These are phyloP conservation scores for Plasmodium cynomolgi DNA, from an alignment of 169 alveolate genomes.

Conservation along the genomic window DNA sequence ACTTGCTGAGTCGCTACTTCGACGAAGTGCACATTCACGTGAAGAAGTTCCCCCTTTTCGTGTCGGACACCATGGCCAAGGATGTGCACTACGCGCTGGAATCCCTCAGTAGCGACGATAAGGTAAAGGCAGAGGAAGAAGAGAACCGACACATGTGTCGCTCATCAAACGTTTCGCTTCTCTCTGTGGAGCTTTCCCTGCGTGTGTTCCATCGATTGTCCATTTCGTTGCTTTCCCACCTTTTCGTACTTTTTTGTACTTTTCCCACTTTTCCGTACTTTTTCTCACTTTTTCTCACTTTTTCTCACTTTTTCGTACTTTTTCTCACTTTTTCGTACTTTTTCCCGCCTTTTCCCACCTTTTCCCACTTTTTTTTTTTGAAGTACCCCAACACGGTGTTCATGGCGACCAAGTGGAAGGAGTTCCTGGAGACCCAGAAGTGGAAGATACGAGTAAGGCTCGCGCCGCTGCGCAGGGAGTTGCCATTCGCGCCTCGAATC, in stretches of 20 bases:
- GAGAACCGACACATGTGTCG: not conserved
- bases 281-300: not conserved
- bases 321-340: no score
- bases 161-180: not conserved
- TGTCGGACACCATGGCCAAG: conserved; percentile 59
- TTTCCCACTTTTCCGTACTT: not conserved
- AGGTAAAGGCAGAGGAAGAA: conserved; percentile 5
- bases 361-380: not conserved
- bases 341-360: not conserved
- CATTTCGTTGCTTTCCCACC: not conserved
- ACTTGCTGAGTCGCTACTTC: conserved; percentile 14
- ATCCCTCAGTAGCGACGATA: conserved; percentile 11
- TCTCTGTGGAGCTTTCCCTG: not conserved
- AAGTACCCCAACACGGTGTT: conserved; percentile 61
- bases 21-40: conserved; percentile 47
- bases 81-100: conserved; percentile 40
- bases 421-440: conserved; percentile 8
- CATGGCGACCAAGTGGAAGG: conserved; percentile 67
- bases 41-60: conserved; percentile 50
- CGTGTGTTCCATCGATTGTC: not conserved
- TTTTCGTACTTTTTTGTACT: not conserved
- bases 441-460: conserved; percentile 44
- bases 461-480: not conserved
- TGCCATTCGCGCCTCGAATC: no score
- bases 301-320: not conserved